A percentile compares a stretch with the other conserved stretches of the same genome.
These are phyloP conservation scores for Pulveroboletus sp. DNA, from an alignment of 768 basidiomycete species.

Conservation along the genomic window DNA sequence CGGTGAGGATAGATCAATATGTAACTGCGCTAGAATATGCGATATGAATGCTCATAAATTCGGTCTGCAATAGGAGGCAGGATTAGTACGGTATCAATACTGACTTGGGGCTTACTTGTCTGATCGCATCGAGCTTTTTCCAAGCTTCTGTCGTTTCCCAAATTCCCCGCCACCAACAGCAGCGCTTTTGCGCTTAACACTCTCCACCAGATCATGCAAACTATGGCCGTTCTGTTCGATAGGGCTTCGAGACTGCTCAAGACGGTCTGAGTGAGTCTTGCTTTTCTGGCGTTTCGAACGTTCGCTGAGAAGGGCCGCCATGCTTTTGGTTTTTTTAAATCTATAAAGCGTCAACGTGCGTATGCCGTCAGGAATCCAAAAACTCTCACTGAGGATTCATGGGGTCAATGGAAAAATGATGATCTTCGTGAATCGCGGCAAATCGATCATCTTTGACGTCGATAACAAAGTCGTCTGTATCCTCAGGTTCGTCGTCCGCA, in stretches of 20 bases:
- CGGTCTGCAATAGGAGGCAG: too few species aligned
- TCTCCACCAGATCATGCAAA: constrained; percentile 73
- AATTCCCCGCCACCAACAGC: constrained; percentile 23
- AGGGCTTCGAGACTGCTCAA: neutral
- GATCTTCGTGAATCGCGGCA: constrained; percentile 82
- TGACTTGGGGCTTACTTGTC: neutral
- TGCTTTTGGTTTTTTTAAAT: constrained; percentile 90
- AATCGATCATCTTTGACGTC: constrained; percentile 89
- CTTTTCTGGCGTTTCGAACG: constrained; percentile 63
- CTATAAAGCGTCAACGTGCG: constrained; percentile 37
- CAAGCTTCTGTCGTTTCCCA: constrained; percentile 40
- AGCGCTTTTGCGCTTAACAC: constrained; percentile 78
- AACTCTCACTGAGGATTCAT: constrained; percentile 84
- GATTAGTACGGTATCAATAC: neutral
- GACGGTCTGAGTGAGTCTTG: constrained; percentile 9
- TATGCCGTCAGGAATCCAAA: neutral
- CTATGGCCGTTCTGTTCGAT: constrained; percentile 26
- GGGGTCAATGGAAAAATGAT: constrained; percentile 93
- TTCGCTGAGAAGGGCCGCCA: constrained; percentile 82
- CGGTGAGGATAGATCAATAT: too few species aligned
- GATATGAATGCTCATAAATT: too few species aligned
- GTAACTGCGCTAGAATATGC: too few species aligned
- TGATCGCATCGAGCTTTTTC: constrained; percentile 7
- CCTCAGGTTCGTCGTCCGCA: constrained; percentile 49
- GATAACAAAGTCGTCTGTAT: constrained; percentile 76